Evolutionary conservation across 139 green algal species (phyloP).

Genomic region (Coelastrella sp.): DNA sequence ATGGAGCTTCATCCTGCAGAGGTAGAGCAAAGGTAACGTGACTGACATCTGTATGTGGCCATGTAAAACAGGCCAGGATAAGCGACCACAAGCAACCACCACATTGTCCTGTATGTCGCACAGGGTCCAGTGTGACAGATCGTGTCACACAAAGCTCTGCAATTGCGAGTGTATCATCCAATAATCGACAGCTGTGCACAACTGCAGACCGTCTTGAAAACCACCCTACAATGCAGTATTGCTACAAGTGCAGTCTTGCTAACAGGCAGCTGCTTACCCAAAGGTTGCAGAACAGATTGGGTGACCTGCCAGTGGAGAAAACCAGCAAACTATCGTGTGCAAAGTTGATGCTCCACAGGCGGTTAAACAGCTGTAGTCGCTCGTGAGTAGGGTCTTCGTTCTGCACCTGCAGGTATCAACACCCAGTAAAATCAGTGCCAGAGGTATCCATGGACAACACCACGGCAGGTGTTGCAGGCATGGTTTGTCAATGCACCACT

Average conservation of each 20-base stretch:
- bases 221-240: neutral
- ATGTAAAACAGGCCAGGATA: too few relatives aligned
- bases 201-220: too few relatives aligned
- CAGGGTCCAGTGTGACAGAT: neutral
- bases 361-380: slow-evolving; percentile 80
- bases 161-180: too few relatives aligned
- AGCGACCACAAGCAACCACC: too few relatives aligned
- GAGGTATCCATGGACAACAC: too few relatives aligned
- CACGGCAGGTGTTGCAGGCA: too few relatives aligned
- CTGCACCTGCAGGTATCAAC: slow-evolving; percentile 77
- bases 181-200: too few relatives aligned
- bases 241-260: neutral
- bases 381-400: slow-evolving; percentile 80
- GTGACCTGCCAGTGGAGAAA: slow-evolving; percentile 93
- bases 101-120: neutral
- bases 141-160: too few relatives aligned
- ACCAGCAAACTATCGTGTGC: slow-evolving; percentile 85
- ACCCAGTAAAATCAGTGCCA: too few relatives aligned
- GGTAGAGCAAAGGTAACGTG: neutral
- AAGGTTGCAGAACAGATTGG: slow-evolving; percentile 81
- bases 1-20: slow-evolving; percentile 77
- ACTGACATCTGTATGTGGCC: too few relatives aligned
- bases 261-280: slow-evolving; percentile 58
- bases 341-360: slow-evolving; percentile 78
- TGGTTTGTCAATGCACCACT: too few relatives aligned